These are phyloP conservation scores for Monosporozyma aerobia DNA, from an alignment of 805 yeast genomes.

Conservation along the genomic window DNA sequence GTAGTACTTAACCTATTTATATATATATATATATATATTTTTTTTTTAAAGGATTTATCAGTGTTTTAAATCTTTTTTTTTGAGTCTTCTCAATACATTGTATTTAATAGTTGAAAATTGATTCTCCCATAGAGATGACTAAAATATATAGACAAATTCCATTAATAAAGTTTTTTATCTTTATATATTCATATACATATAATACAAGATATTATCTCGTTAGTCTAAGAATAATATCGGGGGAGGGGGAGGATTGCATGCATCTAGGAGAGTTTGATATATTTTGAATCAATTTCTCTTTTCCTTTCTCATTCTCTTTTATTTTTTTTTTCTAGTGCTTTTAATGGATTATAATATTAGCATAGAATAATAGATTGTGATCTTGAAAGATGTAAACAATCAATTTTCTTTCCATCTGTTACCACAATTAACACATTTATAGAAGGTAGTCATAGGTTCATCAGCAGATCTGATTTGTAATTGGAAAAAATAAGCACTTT, in stretches of 20 bases:
- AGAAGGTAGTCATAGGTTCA: slow-evolving; percentile 98
- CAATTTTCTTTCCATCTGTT: slow-evolving; percentile 95
- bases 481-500: slow-evolving; percentile 93
- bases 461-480: slow-evolving; percentile 95
- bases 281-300: not conserved
- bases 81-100: too few species aligned
- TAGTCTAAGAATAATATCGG: not conserved
- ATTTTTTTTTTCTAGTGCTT: not conserved
- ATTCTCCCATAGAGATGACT: not conserved
- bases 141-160: not conserved
- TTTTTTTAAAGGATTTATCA: too few species aligned
- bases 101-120: not conserved
- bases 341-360: not conserved
- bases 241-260: too few species aligned
- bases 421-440: slow-evolving; percentile 87
- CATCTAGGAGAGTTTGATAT: not conserved
- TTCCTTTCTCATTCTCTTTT: not conserved
- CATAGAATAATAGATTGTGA: not conserved
- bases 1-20: too few species aligned
- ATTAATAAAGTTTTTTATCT: not conserved
- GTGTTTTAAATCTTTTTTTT: too few species aligned
- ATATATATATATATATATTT: too few species aligned
- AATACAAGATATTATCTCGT: not conserved
- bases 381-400: not conserved
- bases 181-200: not conserved